Evolutionary conservation across 2,329 filamentous ascomycete genomes (phyloP).

Genomic region (Paraphaeosphaeria minitans): DNA sequence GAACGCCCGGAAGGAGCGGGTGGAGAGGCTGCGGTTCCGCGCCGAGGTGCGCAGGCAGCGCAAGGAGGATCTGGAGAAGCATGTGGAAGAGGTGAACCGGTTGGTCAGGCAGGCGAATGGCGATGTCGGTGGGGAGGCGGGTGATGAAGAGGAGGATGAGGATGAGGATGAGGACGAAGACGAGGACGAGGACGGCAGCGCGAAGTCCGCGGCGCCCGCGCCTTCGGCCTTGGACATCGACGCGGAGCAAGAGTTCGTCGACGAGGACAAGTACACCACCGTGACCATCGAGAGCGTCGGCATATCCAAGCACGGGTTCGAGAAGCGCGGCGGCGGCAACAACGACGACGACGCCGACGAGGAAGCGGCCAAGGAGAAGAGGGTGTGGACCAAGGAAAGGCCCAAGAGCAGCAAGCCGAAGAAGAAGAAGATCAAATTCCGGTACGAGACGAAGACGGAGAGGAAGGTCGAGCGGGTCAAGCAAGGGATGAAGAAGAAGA

Average conservation of each 20-base stretch:
- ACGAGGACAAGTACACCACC: constrained; percentile 94
- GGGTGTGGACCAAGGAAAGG: constrained; percentile 57
- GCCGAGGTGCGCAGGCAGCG: constrained; percentile 85
- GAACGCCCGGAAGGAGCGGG: constrained; percentile 74
- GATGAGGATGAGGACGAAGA: constrained; percentile 63
- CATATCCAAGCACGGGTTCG: constrained; percentile 74
- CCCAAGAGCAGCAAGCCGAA: constrained; percentile 57
- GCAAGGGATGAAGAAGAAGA: constrained; percentile 71
- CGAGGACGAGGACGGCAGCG: constrained; percentile 65
- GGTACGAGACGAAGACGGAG: constrained; percentile 88
- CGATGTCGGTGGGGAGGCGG: constrained; percentile 42
- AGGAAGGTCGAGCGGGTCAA: constrained; percentile 67
- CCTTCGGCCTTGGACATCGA: constrained; percentile 65
- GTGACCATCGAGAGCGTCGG: constrained; percentile 92
- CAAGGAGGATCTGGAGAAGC: constrained; percentile 78
- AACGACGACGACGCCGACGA: constrained; percentile 34
- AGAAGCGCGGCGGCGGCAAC: constrained; percentile 50
- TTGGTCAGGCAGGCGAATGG: constrained; percentile 67
- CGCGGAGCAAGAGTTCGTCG: constrained; percentile 91
- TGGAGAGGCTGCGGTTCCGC: constrained; percentile 75
- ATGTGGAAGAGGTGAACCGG: constrained; percentile 76
- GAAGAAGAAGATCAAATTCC: constrained; percentile 88
- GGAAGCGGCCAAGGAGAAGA: constrained; percentile 35
- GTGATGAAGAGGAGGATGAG: constrained; percentile 64
- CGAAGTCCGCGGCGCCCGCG: constrained; percentile 48